Evolutionary conservation across 345 rosid genomes (phyloP), one percentile per base, ranked within the genome.

Genomic region (Litchi chinensis): DNA sequence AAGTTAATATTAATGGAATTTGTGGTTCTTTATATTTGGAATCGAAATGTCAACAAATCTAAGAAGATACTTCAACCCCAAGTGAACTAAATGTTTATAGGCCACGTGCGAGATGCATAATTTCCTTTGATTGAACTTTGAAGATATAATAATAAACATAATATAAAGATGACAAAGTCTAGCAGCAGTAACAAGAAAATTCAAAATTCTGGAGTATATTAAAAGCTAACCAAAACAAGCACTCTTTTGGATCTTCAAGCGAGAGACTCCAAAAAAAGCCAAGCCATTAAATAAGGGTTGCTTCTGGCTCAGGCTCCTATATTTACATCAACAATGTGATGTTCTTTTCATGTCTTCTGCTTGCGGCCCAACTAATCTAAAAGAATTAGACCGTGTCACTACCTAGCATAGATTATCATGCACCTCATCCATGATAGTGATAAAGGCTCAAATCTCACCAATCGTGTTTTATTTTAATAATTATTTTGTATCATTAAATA

Each of bases 141-240:
- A 50, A 13, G 56, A 50, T 50, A 50, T 1, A 50, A 50, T 50
- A 13, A 50, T 50, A 50, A 50, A 54, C 44, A 28, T 3, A 60
- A 13, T 11, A 40, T 74, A 10, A 48, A 24, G 11, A 22, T n/a
- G 24, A 24, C 40, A 24, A 73, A 41, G 39, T 62, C 54, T 13
- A 15, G 52, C 56, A 73, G 59, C 21, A n/a, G 63, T 41, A 43
- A 74, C 8, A 5, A 71, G 37, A 32, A 32, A 32, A 32, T 32
- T 32, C 37, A 73, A 10, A n/a, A 40, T 64, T 64, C 6, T 1
- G 37, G 72, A 76, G 73, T 67, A 22, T 8, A 66, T 54, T 54
- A 11, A 40, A 76, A 76, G 79, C 65, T 52, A 65, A 65, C 37
- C 71, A 75, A 48, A 28, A 48, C 37, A 48, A 6, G 10, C 15